Evolutionary conservation across 257 asterid species (phyloP), one percentile per base, ranked within the genome.

Genomic region (Linderniella brevidens): DNA sequence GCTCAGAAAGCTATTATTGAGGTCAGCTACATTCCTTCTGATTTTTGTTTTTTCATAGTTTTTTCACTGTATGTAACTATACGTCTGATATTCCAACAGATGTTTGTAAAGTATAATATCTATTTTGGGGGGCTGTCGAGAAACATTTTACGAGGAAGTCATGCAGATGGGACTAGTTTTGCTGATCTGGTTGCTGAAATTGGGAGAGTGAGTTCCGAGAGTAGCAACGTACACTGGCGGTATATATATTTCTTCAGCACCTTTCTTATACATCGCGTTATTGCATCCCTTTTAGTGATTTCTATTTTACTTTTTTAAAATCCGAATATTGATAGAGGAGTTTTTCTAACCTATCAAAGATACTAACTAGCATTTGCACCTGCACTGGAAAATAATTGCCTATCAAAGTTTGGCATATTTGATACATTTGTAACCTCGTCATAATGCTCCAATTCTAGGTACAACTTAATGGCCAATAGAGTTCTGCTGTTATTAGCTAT

Each of bases 1-100:
- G 76, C 93, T 66, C 99, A 90, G 83, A 90, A 90, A 81, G 93
- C 94, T 58, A 85, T 90, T 60, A 90, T 74, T 41, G 99, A 90
- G 99, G 99, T 85, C 54, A 68, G 86, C 64, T 53, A 41, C 40
- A 51, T 44, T 19, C 50, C 52, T 13, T 16, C 17, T 25, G 44
- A 44, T 49, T 17, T 47, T 55, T 29, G 9, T 44, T 25, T 20
- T 43, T 19, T 15, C 13, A 32, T 55, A 45, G 46, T 50, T 25
- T 42, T 58, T 29, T 52, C 54, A 35, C 38, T 17, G 40, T 19
- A 29, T 49, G 44, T 20, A 48, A 55, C n/a, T 41, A 49, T 46
- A 47, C 52, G 46, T 58, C 35, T 56, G 32, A 25, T 25, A 25
- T 25, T 25, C 32, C 50, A 53, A 59, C 94, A 90, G 99, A 92